These are phyloP conservation scores for Oropetium thomaeum DNA, from an alignment of 176 grass and related monocot genomes.

Conservation along the genomic window DNA sequence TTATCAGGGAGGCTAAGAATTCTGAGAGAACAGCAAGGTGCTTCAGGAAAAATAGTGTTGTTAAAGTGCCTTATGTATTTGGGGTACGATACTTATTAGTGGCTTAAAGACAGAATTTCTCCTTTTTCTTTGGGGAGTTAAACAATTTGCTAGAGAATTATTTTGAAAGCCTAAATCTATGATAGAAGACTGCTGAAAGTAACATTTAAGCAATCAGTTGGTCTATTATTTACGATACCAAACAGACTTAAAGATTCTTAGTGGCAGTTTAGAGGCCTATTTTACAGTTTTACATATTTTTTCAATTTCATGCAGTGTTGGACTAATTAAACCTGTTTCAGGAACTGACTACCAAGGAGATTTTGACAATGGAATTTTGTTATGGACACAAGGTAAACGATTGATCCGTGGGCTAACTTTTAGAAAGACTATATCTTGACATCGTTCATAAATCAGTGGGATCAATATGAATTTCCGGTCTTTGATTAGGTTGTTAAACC, in stretches of 20 bases:
- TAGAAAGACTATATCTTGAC: background rate
- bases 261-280: background rate
- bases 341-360: constrained; percentile 75
- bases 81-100: constrained; percentile 50
- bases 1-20: constrained; percentile 81
- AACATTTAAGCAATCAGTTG: background rate
- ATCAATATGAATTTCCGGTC: background rate
- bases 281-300: background rate
- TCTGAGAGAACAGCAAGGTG: constrained; percentile 73
- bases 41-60: constrained; percentile 69
- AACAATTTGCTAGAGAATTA: background rate
- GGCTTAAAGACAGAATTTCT: background rate
- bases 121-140: background rate
- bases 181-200: background rate
- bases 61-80: constrained; percentile 77
- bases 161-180: background rate
- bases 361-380: constrained; percentile 98
- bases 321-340: constrained; percentile 44
- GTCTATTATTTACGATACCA: background rate
- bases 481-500: background rate
- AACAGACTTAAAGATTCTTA: background rate
- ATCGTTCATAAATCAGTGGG: background rate
- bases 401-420: background rate
- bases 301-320: constrained; percentile 14
- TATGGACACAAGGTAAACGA: constrained; percentile 74